A percentile compares a stretch with the other conserved stretches of the same genome.
These are phyloP conservation scores for Populus tremula DNA, from an alignment of 345 rosid species.

Conservation along the genomic window DNA sequence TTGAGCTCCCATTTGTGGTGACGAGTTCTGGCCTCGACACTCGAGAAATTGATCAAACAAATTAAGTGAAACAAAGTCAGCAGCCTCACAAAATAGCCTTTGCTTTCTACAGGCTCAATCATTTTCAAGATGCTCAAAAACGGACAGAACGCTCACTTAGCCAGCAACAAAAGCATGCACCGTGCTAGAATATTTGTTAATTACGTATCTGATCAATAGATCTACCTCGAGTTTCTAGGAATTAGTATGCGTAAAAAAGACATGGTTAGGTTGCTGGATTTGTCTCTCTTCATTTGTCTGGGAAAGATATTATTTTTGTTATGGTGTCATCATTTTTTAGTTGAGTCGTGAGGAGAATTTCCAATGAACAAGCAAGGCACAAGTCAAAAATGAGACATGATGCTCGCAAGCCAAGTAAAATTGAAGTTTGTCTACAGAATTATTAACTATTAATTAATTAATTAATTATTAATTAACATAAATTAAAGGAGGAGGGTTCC, in stretches of 20 bases:
- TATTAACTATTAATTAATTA: too few relatives aligned
- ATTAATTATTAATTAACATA: too few relatives aligned
- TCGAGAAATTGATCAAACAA: conserved; percentile 4
- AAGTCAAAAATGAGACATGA: not conserved
- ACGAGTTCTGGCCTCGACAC: not conserved
- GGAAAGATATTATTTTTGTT: not conserved
- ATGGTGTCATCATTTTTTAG: too few relatives aligned
- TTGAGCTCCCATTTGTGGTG: conserved; percentile 13
- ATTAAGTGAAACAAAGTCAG: not conserved
- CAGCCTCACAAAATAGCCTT: not conserved
- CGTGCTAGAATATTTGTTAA: too few relatives aligned
- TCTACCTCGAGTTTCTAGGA: too few relatives aligned
- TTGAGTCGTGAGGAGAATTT: not conserved
- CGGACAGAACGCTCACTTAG: not conserved
- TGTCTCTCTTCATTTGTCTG: too few relatives aligned
- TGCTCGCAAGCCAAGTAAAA: not conserved
- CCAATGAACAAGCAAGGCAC: not conserved
- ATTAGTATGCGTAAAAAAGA: too few relatives aligned
- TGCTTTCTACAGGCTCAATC: not conserved
- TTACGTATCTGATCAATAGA: too few relatives aligned
- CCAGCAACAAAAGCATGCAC: too few relatives aligned
- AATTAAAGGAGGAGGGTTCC: too few relatives aligned
- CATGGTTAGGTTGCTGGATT: too few relatives aligned
- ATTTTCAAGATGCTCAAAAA: not conserved
- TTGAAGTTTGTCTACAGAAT: not conserved